Base-by-base conservation (phyloP, 306 rosid species). In the peach (Prunus persica) region DNA sequence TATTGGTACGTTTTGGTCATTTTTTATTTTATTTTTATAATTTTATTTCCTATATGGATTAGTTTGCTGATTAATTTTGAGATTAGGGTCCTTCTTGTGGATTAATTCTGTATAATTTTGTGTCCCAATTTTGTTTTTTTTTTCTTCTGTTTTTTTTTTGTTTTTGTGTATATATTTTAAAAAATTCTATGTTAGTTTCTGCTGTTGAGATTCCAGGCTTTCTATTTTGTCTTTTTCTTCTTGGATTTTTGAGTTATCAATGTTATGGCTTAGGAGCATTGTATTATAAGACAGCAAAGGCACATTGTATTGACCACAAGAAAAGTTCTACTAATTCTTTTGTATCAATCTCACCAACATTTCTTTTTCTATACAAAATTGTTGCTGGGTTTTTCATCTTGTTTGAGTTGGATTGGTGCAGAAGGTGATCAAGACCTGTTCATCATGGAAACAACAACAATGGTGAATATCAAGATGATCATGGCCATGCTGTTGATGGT, bases 341-440 rank as follows among this genome's bases (percentile, higher is more conserved):
- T 52, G 64, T 4, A 51, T 1, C 12, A 8, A 3, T 20, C 9
- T 38, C 24, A 20, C 22, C 2, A 25, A 34, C 24, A 47, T 70
- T 32, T 70, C 46, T 19, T 32, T 32, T 70, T 45, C 9, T 3
- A 22, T 25, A 58, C 19, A 4, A 22, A 16, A 11, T 18, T 70
- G 41, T 58, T 24, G 7, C 16, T 11, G 32, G 10, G 11, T 18
- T 58, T 58, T 58, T 58, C 64, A 22, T 58, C 2, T 58, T 11
- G 62, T 49, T 15, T 49, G 43, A 63, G 25, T 63, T 75, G 78
- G 75, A 50, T 65, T 74, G 85, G 74, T 64, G 83, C 43, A 38
- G 43, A 76, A 34, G 82, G 69, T 57, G 69, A 28, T 57, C 58
- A 24, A 38, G 14, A 65, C 52, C 41, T 62, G n/a, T 27, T 19